Percentiles rank a stretch among this genome's conserved stretches.
Evolutionary conservation across 169 alveolate species (phyloP).

Genomic region (Plasmodium relictum): DNA sequence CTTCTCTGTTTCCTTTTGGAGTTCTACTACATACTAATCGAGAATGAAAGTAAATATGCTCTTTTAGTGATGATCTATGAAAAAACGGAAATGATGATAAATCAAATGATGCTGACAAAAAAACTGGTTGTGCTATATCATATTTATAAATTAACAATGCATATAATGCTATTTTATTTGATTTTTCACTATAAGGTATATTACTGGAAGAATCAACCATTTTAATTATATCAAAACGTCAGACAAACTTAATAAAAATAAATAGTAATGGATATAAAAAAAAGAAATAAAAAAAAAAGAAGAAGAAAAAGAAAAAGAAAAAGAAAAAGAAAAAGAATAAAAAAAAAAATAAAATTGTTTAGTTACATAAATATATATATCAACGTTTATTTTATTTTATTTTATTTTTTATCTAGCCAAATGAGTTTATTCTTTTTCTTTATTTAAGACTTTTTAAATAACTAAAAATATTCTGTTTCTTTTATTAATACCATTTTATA

Average conservation of each 20-base stretch:
- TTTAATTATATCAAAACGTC: background rate
- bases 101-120: slow-evolving; percentile 60
- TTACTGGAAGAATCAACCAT: slow-evolving; percentile 40
- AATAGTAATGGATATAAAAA: background rate
- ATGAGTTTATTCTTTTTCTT: no score
- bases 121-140: slow-evolving; percentile 46
- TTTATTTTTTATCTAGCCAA: background rate
- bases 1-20: slow-evolving; percentile 89
- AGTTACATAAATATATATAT: slow-evolving; percentile 1
- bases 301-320: background rate
- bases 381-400: background rate
- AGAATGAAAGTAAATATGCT: slow-evolving; percentile 86
- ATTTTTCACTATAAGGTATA: slow-evolving; percentile 33
- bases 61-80: slow-evolving; percentile 87
- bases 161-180: slow-evolving; percentile 61
- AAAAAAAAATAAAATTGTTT: background rate
- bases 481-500: background rate
- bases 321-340: background rate
- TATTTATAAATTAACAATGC: slow-evolving; percentile 54
- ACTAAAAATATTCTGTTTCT: background rate
- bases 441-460: no score
- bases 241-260: background rate
- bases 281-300: background rate
- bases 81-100: slow-evolving; percentile 77
- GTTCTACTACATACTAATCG: slow-evolving; percentile 89